A percentile compares a stretch with the other conserved stretches of the same genome.
These are phyloP conservation scores for Cryptococcus amylolentus DNA, from an alignment of 1,284 basidiomycete genomes.

Conservation along the genomic window DNA sequence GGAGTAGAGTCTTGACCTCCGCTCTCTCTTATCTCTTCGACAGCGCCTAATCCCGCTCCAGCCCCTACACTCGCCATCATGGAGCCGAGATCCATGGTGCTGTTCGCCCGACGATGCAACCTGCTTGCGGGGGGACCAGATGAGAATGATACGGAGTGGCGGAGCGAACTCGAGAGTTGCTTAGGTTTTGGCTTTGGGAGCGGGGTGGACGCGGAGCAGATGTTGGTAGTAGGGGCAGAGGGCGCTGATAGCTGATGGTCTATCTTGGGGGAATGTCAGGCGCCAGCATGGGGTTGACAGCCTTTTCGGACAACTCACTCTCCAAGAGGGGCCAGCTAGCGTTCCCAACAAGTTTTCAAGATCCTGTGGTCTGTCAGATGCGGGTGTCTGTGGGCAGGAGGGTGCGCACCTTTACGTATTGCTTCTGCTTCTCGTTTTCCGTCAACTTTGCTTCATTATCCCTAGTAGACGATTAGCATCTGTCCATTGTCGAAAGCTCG, in stretches of 20 bases:
- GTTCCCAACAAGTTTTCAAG: slow-evolving; percentile 32
- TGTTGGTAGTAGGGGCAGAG: slow-evolving; percentile 6
- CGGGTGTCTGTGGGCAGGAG: not conserved
- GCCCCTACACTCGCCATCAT: not conserved
- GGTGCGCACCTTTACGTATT: slow-evolving; percentile 32
- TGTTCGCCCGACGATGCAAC: slow-evolving; percentile 9
- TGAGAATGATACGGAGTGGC: slow-evolving; percentile 23
- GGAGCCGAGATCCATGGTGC: slow-evolving; percentile 5
- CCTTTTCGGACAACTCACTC: slow-evolving; percentile 11
- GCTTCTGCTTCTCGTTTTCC: slow-evolving; percentile 28
- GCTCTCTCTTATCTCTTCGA: slow-evolving; percentile 12
- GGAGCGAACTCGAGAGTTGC: slow-evolving; percentile 2
- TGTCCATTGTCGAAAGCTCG: not conserved
- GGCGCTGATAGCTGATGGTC: slow-evolving; percentile 15
- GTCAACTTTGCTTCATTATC: slow-evolving; percentile 39
- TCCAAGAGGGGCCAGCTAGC: slow-evolving; percentile 28
- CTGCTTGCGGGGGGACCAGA: slow-evolving; percentile 2
- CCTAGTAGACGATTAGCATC: slow-evolving; percentile 10
- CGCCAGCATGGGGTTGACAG: not conserved
- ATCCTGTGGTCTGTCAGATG: slow-evolving; percentile 10
- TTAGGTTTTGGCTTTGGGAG: slow-evolving; percentile 21
- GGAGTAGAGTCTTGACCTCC: slow-evolving; percentile 15
- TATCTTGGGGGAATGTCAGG: slow-evolving; percentile 1
- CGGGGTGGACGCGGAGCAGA: slow-evolving; percentile 18
- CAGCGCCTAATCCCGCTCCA: not conserved